phyloP scores from a whole-genome alignment of 257 asterid species.

The Solanum neorickii region DNA sequence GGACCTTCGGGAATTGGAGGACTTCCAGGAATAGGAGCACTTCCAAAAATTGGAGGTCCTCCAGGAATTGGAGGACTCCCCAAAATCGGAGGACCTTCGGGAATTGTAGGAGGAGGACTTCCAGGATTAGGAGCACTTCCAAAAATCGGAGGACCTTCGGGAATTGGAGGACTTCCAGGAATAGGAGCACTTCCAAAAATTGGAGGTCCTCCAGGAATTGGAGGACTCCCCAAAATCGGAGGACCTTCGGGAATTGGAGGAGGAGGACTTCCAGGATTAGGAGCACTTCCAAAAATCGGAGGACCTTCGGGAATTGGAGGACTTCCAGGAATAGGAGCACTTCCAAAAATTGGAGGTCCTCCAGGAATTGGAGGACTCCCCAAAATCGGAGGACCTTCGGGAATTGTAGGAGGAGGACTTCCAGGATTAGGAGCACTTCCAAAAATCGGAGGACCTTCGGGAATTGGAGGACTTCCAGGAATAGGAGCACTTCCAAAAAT shows the following conservation, averaged over 20 bases:
- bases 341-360: background rate
- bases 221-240: background rate
- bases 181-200: background rate
- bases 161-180: background rate
- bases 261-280: too few species aligned
- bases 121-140: fast-evolving
- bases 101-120: background rate
- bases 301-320: background rate
- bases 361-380: background rate
- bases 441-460: background rate
- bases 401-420: background rate
- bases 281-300: background rate
- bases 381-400: background rate
- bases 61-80: background rate
- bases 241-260: background rate
- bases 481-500: fast-evolving
- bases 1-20: background rate
- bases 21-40: background rate
- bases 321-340: background rate
- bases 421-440: too few species aligned
- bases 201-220: fast-evolving
- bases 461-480: fast-evolving
- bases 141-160: background rate
- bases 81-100: background rate
- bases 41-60: fast-evolving